Percentiles rank a stretch among this genome's conserved stretches.
Conservation (phyloP, 2,329 filamentous ascomycete species). For the Plectosphaerella cucumerina region DNA sequence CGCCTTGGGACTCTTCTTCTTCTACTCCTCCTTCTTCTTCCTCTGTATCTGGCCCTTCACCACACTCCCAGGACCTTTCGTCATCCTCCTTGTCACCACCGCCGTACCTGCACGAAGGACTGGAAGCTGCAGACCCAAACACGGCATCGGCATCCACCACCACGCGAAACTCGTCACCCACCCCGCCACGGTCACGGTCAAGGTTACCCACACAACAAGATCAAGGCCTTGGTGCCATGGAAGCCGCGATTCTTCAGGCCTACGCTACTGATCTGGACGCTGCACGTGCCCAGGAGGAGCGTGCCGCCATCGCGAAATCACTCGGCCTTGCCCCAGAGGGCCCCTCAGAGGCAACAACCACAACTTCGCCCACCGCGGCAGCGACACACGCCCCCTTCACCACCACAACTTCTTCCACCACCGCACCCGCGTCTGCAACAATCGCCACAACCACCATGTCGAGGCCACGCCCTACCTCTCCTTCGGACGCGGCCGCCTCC, state of each 20-base stretch:
- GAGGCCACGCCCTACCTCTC: constrained; percentile 13
- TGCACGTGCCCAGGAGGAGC: neutral
- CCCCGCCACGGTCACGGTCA: no score
- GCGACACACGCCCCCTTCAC: no score
- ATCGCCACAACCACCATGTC: constrained; percentile 4
- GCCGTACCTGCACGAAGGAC: neutral
- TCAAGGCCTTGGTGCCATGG: neutral
- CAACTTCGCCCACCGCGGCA: no score
- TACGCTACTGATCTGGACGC: constrained; percentile 1
- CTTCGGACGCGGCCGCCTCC: constrained; percentile 25
- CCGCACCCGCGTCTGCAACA: no score
- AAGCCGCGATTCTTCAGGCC: neutral
- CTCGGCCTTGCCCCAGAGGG: neutral
- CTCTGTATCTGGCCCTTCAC: constrained; percentile 6
- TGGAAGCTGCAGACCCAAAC: no score
- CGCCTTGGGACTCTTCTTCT: constrained; percentile 33
- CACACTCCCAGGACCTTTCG: constrained; percentile 2
- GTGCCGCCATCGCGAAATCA: constrained; percentile 2
- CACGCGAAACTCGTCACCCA: neutral
- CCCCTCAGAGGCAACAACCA: no score
- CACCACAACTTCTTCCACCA: no score
- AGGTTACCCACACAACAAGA: no score
- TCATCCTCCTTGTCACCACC: neutral
- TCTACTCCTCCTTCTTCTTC: constrained; percentile 16
- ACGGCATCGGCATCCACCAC: neutral